Evolutionary conservation across 495 filamentous ascomycete genomes (phyloP).

Genomic region (Penicillium argentinense): DNA sequence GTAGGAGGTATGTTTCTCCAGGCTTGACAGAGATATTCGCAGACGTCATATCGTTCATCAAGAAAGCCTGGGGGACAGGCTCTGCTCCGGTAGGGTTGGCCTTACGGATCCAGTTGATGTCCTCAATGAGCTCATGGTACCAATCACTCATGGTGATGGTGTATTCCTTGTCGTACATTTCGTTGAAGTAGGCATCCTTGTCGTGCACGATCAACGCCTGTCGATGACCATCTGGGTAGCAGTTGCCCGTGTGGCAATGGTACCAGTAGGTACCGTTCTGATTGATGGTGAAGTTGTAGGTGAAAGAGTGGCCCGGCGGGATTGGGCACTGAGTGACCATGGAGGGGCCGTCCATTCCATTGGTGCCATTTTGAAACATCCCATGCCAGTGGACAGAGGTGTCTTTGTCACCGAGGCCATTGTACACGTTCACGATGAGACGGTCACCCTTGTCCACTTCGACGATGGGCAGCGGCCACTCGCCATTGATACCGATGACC

Average conservation of each 20-base stretch:
- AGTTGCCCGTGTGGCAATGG: constrained; percentile 66
- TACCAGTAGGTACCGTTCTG: constrained; percentile 84
- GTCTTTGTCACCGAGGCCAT: constrained; percentile 67
- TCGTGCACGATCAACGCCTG: constrained; percentile 73
- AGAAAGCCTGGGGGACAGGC: constrained; percentile 49
- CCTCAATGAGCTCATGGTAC: constrained; percentile 51
- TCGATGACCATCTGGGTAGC: constrained; percentile 76
- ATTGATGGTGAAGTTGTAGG: constrained; percentile 76
- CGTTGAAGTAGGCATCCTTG: constrained; percentile 56
- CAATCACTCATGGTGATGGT: constrained; percentile 67
- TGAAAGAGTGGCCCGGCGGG: constrained; percentile 61
- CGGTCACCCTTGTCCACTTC: constrained; percentile 69
- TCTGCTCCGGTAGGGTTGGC: constrained; percentile 56
- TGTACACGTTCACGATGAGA: constrained; percentile 69
- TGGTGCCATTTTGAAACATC: constrained; percentile 68
- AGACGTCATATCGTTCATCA: constrained; percentile 59
- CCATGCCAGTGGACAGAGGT: constrained; percentile 81
- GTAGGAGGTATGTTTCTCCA: constrained; percentile 78
- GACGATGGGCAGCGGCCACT: constrained; percentile 75
- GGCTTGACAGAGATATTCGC: constrained; percentile 60
- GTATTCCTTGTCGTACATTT: constrained; percentile 66
- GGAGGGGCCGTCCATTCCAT: constrained; percentile 72
- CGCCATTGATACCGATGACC: constrained; percentile 76
- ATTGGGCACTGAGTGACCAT: constrained; percentile 69
- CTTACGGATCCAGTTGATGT: constrained; percentile 48